Evolutionary conservation across 1,139 yeast species (phyloP).

Genomic region (Torulaspora pretoriensis): DNA sequence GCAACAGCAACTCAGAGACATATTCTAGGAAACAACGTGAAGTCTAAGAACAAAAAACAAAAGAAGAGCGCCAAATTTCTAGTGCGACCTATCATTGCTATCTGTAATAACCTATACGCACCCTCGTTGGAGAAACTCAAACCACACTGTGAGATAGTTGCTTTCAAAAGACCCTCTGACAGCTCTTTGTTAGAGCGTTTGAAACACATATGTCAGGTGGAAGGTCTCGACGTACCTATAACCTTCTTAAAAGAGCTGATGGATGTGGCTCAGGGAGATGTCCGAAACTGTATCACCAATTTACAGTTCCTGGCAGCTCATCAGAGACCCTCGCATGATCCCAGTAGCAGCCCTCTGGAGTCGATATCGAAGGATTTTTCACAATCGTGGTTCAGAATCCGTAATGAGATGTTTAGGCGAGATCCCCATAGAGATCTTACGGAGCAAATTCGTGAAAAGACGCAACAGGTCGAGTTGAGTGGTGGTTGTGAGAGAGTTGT

Average conservation of each 20-base stretch:
- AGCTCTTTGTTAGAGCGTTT: slow-evolving; percentile 47
- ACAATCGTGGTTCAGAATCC: slow-evolving; percentile 55
- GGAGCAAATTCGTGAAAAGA: slow-evolving; percentile 46
- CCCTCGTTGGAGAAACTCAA: slow-evolving; percentile 69
- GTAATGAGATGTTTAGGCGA: slow-evolving; percentile 52
- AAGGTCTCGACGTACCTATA: slow-evolving; percentile 40
- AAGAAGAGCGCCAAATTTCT: slow-evolving; percentile 43
- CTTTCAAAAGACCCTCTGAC: slow-evolving; percentile 58
- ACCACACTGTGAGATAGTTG: slow-evolving; percentile 65
- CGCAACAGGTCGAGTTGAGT: slow-evolving; percentile 46
- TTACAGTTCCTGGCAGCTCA: slow-evolving; percentile 54
- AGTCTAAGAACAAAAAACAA: slow-evolving; percentile 30
- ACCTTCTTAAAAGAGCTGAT: slow-evolving; percentile 53
- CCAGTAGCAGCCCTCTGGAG: slow-evolving; percentile 25
- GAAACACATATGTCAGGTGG: slow-evolving; percentile 47
- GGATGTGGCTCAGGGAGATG: slow-evolving; percentile 73
- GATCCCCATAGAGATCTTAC: slow-evolving; percentile 44
- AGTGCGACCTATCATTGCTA: slow-evolving; percentile 81
- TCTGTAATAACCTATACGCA: slow-evolving; percentile 83
- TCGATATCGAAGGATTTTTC: slow-evolving; percentile 48
- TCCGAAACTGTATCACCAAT: slow-evolving; percentile 79
- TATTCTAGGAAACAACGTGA: slow-evolving; percentile 11
- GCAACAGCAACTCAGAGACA: slow-evolving; percentile 44
- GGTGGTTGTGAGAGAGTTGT: slow-evolving; percentile 60
- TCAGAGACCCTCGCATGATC: slow-evolving; percentile 22